Percentiles rank a stretch among this genome's conserved stretches.
These are phyloP conservation scores for Coffea humblotiana DNA, from an alignment of 305 asterid genomes.

Conservation along the genomic window DNA sequence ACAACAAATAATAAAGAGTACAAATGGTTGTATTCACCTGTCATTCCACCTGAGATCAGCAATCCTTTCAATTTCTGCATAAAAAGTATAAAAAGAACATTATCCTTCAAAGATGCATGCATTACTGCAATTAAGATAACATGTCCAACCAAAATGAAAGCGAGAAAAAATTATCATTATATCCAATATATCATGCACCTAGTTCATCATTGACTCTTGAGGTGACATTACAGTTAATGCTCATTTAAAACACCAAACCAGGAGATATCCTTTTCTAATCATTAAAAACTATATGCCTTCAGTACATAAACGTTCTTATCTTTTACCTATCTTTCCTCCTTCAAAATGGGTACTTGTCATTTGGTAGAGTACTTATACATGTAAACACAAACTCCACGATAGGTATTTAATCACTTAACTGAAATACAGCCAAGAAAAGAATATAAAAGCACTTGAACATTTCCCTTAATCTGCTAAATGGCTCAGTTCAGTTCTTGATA, in stretches of 20 bases:
- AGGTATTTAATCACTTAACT: neutral
- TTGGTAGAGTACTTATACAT: neutral
- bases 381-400: neutral
- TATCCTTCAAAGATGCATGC: neutral
- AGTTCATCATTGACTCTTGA: neutral
- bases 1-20: neutral
- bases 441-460: neutral
- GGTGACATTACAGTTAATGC: neutral
- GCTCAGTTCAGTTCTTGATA: neutral
- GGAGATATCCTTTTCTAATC: neutral
- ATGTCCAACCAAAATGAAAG: neutral
- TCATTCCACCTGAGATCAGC: conserved; percentile 52
- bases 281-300: neutral
- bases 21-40: conserved; percentile 40
- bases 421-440: neutral
- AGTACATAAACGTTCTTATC: neutral
- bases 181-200: neutral
- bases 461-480: neutral
- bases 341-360: neutral
- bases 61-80: conserved; percentile 64
- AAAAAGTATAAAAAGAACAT: conserved; percentile 8
- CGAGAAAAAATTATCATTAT: neutral
- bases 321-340: neutral
- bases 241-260: neutral
- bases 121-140: neutral